Base-by-base conservation (phyloP, 176 grass and related monocot species). In the Luzula sylvatica region DNA sequence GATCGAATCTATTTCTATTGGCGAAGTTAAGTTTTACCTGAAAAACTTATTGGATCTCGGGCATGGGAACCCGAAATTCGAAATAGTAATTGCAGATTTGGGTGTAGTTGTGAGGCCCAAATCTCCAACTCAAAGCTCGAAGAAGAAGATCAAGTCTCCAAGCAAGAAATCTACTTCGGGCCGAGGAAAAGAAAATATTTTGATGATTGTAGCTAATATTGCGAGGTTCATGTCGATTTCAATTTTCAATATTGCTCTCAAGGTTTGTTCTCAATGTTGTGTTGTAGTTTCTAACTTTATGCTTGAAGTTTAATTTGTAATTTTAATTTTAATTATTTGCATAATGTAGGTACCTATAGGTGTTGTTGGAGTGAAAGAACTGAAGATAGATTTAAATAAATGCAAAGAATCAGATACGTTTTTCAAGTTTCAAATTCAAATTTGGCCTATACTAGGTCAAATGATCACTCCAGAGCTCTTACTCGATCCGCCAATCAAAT, bases 301-400 rank as follows among this genome's bases (percentile, higher is more conserved):
- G n/a, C n/a, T n/a, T n/a, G n/a, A n/a, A n/a, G n/a, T n/a, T n/a
- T n/a, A n/a, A n/a, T n/a, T n/a, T n/a, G n/a, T n/a, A n/a, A n/a
- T n/a, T n/a, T n/a, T n/a, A n/a, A n/a, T n/a, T n/a, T n/a, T n/a
- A n/a, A n/a, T n/a, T n/a, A 8, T 32, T 32, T 32, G 29, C 3
- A 32, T 32, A 32, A 67, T 78, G 25, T 66, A 95, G 90, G 58
- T 57, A 67, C 80, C 90, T 59, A 95, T 81, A 79, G 74, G 70
- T 88, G 74, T 69, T 62, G 14, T 78, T 60, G 80, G 76, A 51
- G 56, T 88, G 52, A 95, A 81, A 61, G 74, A 78, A 54, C 20
- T 95, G 17, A 76, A 73, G 64, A 71, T 95, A 23, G 83, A 79
- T 50, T 71, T 88, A 69, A 82, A 66, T 48, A 88, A 81, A 82